Evolutionary conservation across 352 stramenopile genomes (phyloP), one percentile per base, ranked within the genome.

Genomic region (Pelagophyceae sp.): DNA sequence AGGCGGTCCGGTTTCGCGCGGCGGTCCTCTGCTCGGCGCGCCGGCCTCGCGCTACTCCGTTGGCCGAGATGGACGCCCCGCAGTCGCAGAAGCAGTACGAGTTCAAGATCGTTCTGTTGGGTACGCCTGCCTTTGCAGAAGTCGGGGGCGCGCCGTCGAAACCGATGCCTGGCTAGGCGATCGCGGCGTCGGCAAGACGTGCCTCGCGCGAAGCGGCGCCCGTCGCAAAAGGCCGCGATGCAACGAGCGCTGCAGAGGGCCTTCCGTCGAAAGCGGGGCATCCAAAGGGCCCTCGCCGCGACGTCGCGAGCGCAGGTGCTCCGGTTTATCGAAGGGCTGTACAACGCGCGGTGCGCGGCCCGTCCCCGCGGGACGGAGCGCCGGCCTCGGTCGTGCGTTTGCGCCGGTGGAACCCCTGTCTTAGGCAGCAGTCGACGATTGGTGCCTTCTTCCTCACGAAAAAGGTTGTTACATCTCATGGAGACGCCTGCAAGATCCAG

Each of bases 151-250:
- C 54, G 54, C 54, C 54, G 11, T 15, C 54, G 27, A 31, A 20
- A 54, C 96, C 82, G 89, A 96, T 75, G 91, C 96, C 81, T 86
- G 97, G 72, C 85, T 97, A 64, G 94, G 94, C 72, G 92, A 97
- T 87, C 96, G 92, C 63, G 92, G 93, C 79, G 93, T 96, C 64
- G 94, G 94, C 60, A 98, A 98, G 86, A 97, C 93, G 29, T 97
- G 90, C 76, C 87, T 98, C 58, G 93, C 23, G 45, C 45, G 45
- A 54, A 11, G 45, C 45, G 11, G 11, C 45, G 11, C 11, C 11
- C 45, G 45, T 54, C 45, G 11, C 45, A n/a, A n/a, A n/a, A n/a
- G n/a, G n/a, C n/a, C n/a, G n/a, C n/a, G n/a, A n/a, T n/a, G n/a
- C n/a, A n/a, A n/a, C n/a, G n/a, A n/a, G n/a, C n/a, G n/a, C n/a